A percentile compares a stretch with the other conserved stretches of the same genome.
Conservation (phyloP, 192 early-diverging fungal species). For the Funneliformis geosporum region DNA sequence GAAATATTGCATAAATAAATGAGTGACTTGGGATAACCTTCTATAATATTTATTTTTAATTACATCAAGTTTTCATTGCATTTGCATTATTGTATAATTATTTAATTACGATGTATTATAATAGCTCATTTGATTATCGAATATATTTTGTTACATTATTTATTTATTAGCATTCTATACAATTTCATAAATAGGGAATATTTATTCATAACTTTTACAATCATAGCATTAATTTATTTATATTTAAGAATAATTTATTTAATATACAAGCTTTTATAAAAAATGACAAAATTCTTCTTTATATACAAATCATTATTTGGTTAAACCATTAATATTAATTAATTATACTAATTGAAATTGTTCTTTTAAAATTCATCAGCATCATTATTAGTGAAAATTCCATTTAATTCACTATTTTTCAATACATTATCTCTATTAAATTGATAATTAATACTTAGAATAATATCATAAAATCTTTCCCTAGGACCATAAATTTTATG, state of each 20-base stretch:
- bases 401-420: not conserved
- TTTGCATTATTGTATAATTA: too few relatives aligned
- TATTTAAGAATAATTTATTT: not conserved
- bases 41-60: too few relatives aligned
- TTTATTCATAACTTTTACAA: too few relatives aligned
- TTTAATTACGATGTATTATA: too few relatives aligned
- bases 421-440: not conserved
- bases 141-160: too few relatives aligned
- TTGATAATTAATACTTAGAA: not conserved
- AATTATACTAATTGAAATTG: not conserved
- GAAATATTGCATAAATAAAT: not conserved
- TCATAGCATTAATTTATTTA: too few relatives aligned
- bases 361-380: not conserved
- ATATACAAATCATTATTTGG: not conserved
- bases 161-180: too few relatives aligned
- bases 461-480: constrained; percentile 17
- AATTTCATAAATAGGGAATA: too few relatives aligned
- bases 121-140: too few relatives aligned
- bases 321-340: not conserved
- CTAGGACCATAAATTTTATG: not conserved
- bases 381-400: not conserved
- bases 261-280: too few relatives aligned
- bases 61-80: too few relatives aligned
- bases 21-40: too few relatives aligned
- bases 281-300: not conserved